phyloP scores from a whole-genome alignment of 371 early-diverging fungal species.

The Apophysomyces variabilis region DNA sequence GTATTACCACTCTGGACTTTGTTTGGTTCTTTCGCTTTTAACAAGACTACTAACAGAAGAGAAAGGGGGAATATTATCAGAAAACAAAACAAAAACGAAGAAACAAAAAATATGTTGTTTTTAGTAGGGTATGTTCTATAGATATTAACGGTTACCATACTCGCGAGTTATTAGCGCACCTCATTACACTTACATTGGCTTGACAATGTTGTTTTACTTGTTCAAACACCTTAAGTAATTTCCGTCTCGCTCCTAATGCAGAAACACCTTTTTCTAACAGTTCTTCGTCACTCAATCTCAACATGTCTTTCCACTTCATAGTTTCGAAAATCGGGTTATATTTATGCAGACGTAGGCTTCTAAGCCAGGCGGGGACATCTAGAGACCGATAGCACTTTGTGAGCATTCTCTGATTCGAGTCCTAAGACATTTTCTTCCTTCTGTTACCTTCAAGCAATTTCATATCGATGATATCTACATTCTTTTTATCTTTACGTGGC shows the following conservation, averaged over 20 bases:
- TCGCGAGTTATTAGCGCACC: not conserved
- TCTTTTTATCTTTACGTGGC: constrained; percentile 71
- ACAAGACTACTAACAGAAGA: too few species aligned
- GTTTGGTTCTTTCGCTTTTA: too few species aligned
- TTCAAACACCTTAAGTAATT: constrained; percentile 95
- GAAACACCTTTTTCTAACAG: constrained; percentile 85
- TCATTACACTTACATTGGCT: constrained; percentile 35
- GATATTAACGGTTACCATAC: not conserved
- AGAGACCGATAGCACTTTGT: not conserved
- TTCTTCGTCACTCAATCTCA: constrained; percentile 81
- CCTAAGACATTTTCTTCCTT: too few species aligned
- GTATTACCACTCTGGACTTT: too few species aligned
- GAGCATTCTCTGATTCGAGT: not conserved
- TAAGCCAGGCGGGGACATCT: constrained; percentile 95
- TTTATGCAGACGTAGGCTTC: constrained; percentile 88
- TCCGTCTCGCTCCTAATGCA: constrained; percentile 92
- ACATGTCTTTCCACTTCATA: constrained; percentile 86
- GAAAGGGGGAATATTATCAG: too few species aligned
- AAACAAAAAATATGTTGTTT: not conserved
- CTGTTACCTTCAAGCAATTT: constrained; percentile 70
- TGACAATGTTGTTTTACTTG: constrained; percentile 61
- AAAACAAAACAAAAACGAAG: too few species aligned
- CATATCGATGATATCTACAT: constrained; percentile 74
- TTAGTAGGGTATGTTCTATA: not conserved
- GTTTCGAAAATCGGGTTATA: constrained; percentile 84